Evolutionary conservation across 106 monocot species (phyloP).

Genomic region (Dendrobium huoshanense): DNA sequence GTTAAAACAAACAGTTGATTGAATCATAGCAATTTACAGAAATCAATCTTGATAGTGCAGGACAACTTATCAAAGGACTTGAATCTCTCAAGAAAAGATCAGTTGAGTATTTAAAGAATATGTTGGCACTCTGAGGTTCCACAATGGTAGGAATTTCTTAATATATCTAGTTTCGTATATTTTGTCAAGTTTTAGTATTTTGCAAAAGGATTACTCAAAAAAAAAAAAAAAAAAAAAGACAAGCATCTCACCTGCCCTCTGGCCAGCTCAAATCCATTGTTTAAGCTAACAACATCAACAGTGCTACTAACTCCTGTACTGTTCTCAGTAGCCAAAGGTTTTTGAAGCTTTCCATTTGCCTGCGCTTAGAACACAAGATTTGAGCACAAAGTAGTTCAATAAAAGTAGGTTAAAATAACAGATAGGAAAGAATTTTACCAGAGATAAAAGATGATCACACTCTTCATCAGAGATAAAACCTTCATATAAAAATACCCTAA

Average conservation of each 20-base stretch:
- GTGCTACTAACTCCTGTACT: neutral
- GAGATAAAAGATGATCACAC: conserved; percentile 58
- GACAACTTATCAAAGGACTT: neutral
- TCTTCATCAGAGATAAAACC: conserved; percentile 59
- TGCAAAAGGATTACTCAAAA: neutral
- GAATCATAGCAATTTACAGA: neutral
- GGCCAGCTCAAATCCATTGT: neutral
- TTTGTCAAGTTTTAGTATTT: neutral
- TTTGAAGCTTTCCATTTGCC: conserved; percentile 8
- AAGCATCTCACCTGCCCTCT: neutral
- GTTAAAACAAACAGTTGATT: neutral
- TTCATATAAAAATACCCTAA: conserved; percentile 65
- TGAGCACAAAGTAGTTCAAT: neutral
- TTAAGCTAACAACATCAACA: neutral
- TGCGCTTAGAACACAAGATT: conserved; percentile 7
- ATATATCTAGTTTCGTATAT: neutral
- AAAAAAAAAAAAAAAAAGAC: neutral
- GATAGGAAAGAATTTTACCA: conserved; percentile 30
- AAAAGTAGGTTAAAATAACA: neutral
- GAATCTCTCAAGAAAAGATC: neutral
- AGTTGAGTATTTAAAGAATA: neutral
- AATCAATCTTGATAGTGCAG: no score
- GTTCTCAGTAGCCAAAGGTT: neutral
- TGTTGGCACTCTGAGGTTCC: neutral
- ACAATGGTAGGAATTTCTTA: neutral